phyloP scores from a whole-genome alignment of 2,329 filamentous ascomycete genomes.

The Xylaria sp. region DNA sequence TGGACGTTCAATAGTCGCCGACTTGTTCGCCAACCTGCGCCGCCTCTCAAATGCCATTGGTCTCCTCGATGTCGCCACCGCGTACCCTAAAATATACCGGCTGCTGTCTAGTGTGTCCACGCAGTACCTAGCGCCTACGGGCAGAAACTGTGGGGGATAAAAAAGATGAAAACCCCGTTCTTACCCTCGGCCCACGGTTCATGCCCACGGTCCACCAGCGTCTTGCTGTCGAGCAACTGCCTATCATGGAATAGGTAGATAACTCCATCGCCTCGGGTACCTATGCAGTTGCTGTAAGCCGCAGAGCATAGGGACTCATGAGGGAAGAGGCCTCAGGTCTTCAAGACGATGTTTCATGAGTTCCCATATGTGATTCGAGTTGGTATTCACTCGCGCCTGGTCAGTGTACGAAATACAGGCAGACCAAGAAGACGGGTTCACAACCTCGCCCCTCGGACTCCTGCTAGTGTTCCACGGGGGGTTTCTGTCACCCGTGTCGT shows the following conservation, averaged over 20 bases:
- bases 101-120: background rate
- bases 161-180: background rate
- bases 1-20: conserved; percentile 2
- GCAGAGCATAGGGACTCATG: too few relatives aligned
- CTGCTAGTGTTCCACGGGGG: too few relatives aligned
- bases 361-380: too few relatives aligned
- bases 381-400: too few relatives aligned
- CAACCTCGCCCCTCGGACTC: too few relatives aligned
- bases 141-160: background rate
- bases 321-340: too few relatives aligned
- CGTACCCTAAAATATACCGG: background rate
- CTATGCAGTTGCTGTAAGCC: too few relatives aligned
- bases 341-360: too few relatives aligned
- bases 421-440: too few relatives aligned
- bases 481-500: background rate
- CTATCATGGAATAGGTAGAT: background rate
- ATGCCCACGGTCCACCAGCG: background rate
- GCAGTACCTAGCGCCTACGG: background rate
- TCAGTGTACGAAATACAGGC: too few relatives aligned
- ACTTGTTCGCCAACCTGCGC: conserved; percentile 6
- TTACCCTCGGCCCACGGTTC: background rate
- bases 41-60: conserved; percentile 8
- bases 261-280: too few relatives aligned
- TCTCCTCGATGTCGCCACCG: background rate
- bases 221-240: background rate